Conservation (phyloP, 2,329 filamentous ascomycete species). For the Neopestalotiopsis rosae region DNA sequence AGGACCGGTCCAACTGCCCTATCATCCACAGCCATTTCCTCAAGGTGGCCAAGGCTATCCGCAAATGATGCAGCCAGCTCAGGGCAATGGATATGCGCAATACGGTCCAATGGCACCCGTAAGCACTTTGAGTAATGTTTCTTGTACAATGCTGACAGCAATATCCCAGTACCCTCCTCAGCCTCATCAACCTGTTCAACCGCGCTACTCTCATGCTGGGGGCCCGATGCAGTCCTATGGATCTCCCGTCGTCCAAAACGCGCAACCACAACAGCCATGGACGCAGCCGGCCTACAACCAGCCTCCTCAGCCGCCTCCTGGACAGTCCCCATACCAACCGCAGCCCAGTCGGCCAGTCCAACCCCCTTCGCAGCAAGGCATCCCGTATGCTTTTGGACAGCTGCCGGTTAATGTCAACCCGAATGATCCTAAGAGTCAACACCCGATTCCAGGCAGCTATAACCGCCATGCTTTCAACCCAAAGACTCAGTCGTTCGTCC, state of each 20-base stretch:
- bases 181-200: constrained; percentile 34
- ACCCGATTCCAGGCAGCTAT: constrained; percentile 84
- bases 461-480: constrained; percentile 90
- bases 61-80: constrained; percentile 42
- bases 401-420: constrained; percentile 73
- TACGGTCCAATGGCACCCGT: constrained; percentile 53
- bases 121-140: constrained; percentile 32
- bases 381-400: constrained; percentile 80
- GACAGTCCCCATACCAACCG: constrained; percentile 18
- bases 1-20: constrained; percentile 51
- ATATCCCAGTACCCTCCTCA: constrained; percentile 32
- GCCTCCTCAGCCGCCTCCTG: constrained; percentile 29
- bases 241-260: constrained; percentile 39
- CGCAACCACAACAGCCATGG: constrained; percentile 37
- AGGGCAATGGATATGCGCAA: constrained; percentile 46
- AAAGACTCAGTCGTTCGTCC: constrained; percentile 91
- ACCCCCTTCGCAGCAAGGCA: constrained; percentile 36
- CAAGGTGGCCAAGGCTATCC: constrained; percentile 50
- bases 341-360: constrained; percentile 29
- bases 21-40: constrained; percentile 52
- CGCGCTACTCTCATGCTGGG: constrained; percentile 42
- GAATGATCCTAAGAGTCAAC: constrained; percentile 75
- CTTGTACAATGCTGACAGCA: constrained; percentile 1
- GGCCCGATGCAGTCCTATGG: constrained; percentile 40
- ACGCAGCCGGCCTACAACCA: constrained; percentile 36